phyloP scores from a whole-genome alignment of 2,329 filamentous ascomycete species.

The Podosphaera leucotricha region DNA sequence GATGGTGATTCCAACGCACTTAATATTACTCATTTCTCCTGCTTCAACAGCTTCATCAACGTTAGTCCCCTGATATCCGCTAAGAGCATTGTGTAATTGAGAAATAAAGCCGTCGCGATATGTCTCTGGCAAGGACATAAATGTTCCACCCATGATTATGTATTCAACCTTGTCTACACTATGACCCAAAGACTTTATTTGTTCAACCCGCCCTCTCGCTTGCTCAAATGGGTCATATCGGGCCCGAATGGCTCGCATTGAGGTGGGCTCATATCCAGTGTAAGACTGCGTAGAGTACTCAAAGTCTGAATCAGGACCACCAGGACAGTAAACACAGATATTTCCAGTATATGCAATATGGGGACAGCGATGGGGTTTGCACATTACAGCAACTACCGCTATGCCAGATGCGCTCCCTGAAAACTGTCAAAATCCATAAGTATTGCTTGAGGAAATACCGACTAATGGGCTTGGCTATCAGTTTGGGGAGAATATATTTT shows the following conservation, averaged over 20 bases:
- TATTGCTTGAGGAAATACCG: conserved; percentile 16
- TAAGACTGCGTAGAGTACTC: conserved; percentile 99
- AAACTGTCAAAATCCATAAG: conserved; percentile 3
- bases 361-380: conserved; percentile 91
- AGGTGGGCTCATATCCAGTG: conserved; percentile 93
- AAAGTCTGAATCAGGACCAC: conserved; percentile 92
- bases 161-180: conserved; percentile 99
- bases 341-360: conserved; percentile 98
- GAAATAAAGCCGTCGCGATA: conserved; percentile 90
- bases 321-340: conserved; percentile 96
- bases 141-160: conserved; percentile 98
- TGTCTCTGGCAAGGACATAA: conserved; percentile 80
- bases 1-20: conserved; percentile 96
- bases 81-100: conserved; percentile 88
- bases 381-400: conserved; percentile 97
- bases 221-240: conserved; percentile 97
- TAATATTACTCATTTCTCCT: conserved; percentile 88
- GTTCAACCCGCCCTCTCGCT: conserved; percentile 81
- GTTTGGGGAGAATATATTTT: conserved; percentile 90
- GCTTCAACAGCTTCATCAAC: conserved; percentile 90
- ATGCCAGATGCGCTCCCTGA: conserved; percentile 87
- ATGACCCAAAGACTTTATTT: conserved; percentile 85
- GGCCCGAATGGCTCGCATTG: conserved; percentile 91
- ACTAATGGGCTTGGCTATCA: conserved; percentile 93
- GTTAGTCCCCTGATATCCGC: conserved; percentile 79